phyloP scores from a whole-genome alignment of 257 asterid genomes.

The Rehmannia glutinosa region DNA sequence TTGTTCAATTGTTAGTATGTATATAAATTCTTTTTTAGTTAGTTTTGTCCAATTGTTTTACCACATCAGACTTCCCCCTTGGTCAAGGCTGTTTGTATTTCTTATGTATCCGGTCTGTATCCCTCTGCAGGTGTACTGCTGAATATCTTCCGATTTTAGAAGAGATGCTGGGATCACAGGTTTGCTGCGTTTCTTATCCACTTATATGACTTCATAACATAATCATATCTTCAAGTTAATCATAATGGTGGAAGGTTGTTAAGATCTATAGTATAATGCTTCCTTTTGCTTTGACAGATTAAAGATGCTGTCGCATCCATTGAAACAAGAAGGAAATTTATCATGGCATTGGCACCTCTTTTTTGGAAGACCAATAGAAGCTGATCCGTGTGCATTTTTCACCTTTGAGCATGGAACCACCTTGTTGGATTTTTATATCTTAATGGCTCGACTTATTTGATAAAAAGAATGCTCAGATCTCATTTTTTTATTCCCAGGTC shows the following conservation, averaged over 20 bases:
- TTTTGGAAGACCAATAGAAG: conserved; percentile 89
- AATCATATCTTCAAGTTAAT: not conserved
- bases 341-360: conserved; percentile 57
- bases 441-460: conserved; percentile 6
- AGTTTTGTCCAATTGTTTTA: not conserved
- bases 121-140: conserved; percentile 77
- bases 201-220: not conserved
- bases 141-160: conserved; percentile 87
- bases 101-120: conserved; percentile 5
- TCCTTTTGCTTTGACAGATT: conserved; percentile 42
- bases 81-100: not conserved
- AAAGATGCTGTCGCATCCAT: conserved; percentile 69
- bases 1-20: conserved; percentile 35
- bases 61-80: not conserved
- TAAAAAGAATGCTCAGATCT: conserved; percentile 8
- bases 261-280: not conserved
- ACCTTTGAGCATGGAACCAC: conserved; percentile 11
- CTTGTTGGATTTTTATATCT: not conserved
- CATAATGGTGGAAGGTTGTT: not conserved
- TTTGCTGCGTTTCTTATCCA: conserved; percentile 24
- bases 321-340: conserved; percentile 71
- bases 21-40: not conserved
- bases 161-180: conserved; percentile 74
- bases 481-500: conserved; percentile 46
- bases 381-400: conserved; percentile 65